Conservation (phyloP, 2,329 filamentous ascomycete genomes). For the Colletotrichum salicis region DNA sequence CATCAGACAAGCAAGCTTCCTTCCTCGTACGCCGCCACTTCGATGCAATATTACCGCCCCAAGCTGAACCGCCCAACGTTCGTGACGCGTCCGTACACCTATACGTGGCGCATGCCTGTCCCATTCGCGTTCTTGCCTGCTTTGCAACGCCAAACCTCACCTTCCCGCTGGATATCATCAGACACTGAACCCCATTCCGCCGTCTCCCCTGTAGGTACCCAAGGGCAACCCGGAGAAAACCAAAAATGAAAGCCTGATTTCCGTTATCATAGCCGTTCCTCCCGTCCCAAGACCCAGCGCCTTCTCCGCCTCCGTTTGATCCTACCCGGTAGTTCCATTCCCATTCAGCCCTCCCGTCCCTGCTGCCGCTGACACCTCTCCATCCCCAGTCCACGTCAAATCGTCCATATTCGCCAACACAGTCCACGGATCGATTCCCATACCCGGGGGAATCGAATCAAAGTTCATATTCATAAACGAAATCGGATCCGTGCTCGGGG, state of each 20-base stretch:
- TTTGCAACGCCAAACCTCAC: not conserved
- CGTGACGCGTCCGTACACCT: not conserved
- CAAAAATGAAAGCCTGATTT: not conserved
- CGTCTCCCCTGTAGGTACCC: too few species aligned
- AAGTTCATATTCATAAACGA: conserved; percentile 21
- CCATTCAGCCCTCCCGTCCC: not conserved
- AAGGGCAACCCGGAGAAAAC: not conserved
- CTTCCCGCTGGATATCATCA: not conserved
- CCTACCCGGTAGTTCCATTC: not conserved
- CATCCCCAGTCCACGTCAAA: conserved; percentile 19
- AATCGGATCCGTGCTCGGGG: conserved; percentile 24
- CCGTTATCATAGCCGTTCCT: not conserved
- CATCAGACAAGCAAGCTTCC: not conserved
- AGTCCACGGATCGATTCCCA: conserved; percentile 29
- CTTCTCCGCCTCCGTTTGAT: not conserved
- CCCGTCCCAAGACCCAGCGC: not conserved
- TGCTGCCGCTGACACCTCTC: not conserved
- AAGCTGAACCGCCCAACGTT: not conserved
- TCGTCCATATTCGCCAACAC: conserved; percentile 26
- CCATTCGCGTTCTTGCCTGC: not conserved
- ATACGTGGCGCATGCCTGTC: too few species aligned
- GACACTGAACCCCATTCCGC: not conserved
- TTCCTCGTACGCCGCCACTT: not conserved
- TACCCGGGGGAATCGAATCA: not conserved
- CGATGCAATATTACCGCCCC: not conserved